Evolutionary conservation across 306 rosid genomes (phyloP), one percentile per base, ranked within the genome.

Genomic region (Lagenaria siceraria): DNA sequence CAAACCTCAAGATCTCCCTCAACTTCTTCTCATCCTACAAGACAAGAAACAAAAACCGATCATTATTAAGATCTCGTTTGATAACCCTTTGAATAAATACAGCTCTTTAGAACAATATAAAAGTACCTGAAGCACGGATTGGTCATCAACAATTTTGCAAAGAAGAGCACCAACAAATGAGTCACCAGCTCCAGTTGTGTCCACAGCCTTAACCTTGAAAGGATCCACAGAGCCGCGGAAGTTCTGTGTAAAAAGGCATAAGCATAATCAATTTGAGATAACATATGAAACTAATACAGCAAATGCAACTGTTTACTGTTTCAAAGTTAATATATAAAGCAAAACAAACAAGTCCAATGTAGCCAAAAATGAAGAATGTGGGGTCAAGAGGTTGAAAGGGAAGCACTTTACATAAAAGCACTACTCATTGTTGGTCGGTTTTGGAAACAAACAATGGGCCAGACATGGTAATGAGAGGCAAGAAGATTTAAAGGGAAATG

Each of bases 161-260:
- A 95, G 80, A 2, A 95, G 73, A 10, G 98, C 97, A 54, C 98
- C 98, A 8, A 92, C 91, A 74, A 89, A 95, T 5, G 98, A 61
- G 84, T 95, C 98, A 36, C 98, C 98, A 9, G 98, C 98, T 9
- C 98, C 98, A 17, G 98, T 95, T 31, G 98, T 95, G 63, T 95
- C 98, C 25, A 92, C 87, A 2, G 97, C 61, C 5, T 84, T 83
- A 6, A 95, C 98, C 74, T 83, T 88, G 52, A 89, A 95, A 31
- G 87, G 90, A 0, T 88, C 96, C 56, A 95, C 97, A 1, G 85
- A 35, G 76, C 98, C 98, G 8, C 71, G 89, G 91, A 95, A 95
- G 43, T 84, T 82, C 98, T 94, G 87, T 51, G 9, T 2, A 12
- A 46, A 46, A 43, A 2, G 12, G 1, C n/a, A n/a, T n/a, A n/a